A percentile compares a stretch with the other conserved stretches of the same genome.
Evolutionary conservation across 75 land plant genomes (phyloP).

Genomic region (Selaginella tamariscina): DNA sequence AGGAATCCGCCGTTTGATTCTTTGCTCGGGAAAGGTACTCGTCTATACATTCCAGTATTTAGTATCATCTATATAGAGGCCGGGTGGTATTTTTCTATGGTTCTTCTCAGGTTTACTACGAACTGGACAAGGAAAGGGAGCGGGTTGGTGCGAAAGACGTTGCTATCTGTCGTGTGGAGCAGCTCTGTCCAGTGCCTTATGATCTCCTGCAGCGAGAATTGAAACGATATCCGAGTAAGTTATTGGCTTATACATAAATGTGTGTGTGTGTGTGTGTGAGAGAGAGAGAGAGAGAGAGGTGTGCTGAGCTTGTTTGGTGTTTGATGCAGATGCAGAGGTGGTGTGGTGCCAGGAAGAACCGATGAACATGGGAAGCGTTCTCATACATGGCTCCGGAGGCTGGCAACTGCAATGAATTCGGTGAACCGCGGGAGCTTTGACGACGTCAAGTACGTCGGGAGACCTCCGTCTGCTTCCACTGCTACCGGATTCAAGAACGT

Average conservation of each 20-base stretch:
- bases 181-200: slow-evolving; percentile 89
- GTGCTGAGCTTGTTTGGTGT: no score
- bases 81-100: background rate
- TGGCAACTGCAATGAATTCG: slow-evolving; percentile 55
- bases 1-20: slow-evolving; percentile 63
- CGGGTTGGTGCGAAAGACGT: slow-evolving; percentile 41
- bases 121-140: slow-evolving; percentile 72
- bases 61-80: background rate
- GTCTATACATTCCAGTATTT: no score
- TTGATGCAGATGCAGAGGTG: slow-evolving; percentile 68
- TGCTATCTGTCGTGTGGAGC: slow-evolving; percentile 90
- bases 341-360: slow-evolving; percentile 98
- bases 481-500: slow-evolving; percentile 62
- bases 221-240: slow-evolving; percentile 85
- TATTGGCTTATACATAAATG: background rate
- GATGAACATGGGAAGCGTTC: slow-evolving; percentile 94
- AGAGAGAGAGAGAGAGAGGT: no score
- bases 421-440: slow-evolving; percentile 50
- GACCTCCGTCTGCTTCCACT: slow-evolving; percentile 81
- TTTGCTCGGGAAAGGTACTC: slow-evolving; percentile 87
- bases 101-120: slow-evolving; percentile 61
- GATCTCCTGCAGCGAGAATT: slow-evolving; percentile 80
- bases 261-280: background rate
- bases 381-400: slow-evolving; percentile 57
- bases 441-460: slow-evolving; percentile 76